Evolutionary conservation across 1,284 basidiomycete species (phyloP).

Genomic region (Ceratorhiza oryzae-sativae): DNA sequence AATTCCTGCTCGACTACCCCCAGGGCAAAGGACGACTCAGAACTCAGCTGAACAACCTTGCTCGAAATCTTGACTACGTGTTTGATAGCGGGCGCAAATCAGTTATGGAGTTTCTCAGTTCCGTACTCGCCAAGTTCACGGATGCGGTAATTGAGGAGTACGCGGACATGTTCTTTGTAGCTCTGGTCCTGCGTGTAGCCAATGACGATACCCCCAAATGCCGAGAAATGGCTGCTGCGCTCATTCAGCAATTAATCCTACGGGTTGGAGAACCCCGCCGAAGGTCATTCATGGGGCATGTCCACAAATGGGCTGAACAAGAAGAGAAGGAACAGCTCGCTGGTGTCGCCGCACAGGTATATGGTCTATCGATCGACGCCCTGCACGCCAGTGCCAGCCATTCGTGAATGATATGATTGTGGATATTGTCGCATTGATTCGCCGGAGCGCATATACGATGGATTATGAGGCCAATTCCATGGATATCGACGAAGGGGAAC

Average conservation of each 20-base stretch:
- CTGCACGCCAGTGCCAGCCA: conserved; percentile 59
- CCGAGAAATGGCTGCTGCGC: conserved; percentile 82
- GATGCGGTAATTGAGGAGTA: conserved; percentile 78
- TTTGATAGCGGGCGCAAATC: conserved; percentile 91
- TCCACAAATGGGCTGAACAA: conserved; percentile 83
- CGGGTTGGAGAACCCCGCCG: conserved; percentile 71
- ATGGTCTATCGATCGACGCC: conserved; percentile 77
- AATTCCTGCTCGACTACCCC: conserved; percentile 97
- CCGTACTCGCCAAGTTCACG: conserved; percentile 87
- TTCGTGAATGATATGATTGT: conserved; percentile 65
- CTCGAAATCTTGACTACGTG: conserved; percentile 91
- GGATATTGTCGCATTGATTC: conserved; percentile 63
- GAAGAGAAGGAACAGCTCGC: conserved; percentile 65
- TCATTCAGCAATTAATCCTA: conserved; percentile 79
- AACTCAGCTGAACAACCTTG: conserved; percentile 90
- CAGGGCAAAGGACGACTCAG: conserved; percentile 92
- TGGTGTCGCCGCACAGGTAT: conserved; percentile 81
- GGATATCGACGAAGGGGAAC: conserved; percentile 52
- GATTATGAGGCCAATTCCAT: conserved; percentile 55
- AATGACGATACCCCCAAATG: conserved; percentile 94
- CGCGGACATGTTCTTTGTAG: conserved; percentile 89
- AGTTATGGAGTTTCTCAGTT: conserved; percentile 88
- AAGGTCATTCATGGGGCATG: conserved; percentile 68
- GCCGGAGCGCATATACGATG: conserved; percentile 55
- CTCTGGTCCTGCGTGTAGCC: conserved; percentile 89